Conservation (phyloP, 441 rosid species). For the Metrosideros polymorpha region DNA sequence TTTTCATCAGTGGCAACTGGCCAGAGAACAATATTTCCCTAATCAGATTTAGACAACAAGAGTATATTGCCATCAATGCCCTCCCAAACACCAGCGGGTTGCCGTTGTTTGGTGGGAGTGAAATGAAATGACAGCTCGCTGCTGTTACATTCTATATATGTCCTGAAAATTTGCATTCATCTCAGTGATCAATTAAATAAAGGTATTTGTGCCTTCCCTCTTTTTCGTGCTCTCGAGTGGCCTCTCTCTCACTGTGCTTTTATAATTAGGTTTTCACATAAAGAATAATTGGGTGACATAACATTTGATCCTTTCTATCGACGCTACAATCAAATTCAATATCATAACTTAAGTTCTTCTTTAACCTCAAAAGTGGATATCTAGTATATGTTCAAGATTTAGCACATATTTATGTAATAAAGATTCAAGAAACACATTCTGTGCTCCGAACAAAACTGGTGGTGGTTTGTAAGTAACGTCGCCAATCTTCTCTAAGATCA, state of each 20-base stretch:
- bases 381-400: neutral
- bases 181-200: neutral
- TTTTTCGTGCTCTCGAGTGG: neutral
- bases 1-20: too few relatives aligned
- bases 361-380: neutral
- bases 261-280: neutral
- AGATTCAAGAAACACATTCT: neutral
- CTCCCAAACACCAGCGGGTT: neutral
- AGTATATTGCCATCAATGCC: neutral
- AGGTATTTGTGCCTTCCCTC: neutral
- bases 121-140: neutral
- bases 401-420: neutral
- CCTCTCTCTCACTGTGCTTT: neutral
- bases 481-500: neutral
- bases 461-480: rapidly evolving
- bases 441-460: neutral
- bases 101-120: neutral
- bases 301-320: neutral
- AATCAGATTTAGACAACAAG: too few relatives aligned
- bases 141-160: neutral
- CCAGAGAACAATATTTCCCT: too few relatives aligned
- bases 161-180: neutral
- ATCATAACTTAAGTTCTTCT: neutral
- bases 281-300: neutral
- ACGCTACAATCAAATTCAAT: neutral